Evolutionary conservation across 2,329 filamentous ascomycete species (phyloP), one percentile per base, ranked within the genome.

Genomic region (Colletotrichum viniferum): DNA sequence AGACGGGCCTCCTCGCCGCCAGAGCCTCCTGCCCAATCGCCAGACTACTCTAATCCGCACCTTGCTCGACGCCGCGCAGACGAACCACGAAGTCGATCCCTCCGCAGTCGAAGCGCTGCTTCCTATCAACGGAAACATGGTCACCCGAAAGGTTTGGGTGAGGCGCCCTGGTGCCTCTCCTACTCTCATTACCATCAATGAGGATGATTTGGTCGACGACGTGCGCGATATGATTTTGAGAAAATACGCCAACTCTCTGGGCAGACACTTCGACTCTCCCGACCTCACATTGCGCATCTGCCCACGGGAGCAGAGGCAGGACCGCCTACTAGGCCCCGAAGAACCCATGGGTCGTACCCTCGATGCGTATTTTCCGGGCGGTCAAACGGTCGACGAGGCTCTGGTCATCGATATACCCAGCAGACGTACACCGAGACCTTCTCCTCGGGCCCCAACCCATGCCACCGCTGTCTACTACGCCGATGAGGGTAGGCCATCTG

Each of bases 221-320:
- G 93, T 98, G 77, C 94, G 96, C 79, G 97, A 98, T 79, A 92
- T 95, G 88, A 97, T 98, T 73, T 87, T 98, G 79, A 92, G 92
- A 81, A 98, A 98, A 87, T 99, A 98, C 84, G 92, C 93, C 79
- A 98, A 99, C 85, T 97, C 96, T 16, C 89, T 99, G 30, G 96
- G 96, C 66, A 93, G 93, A 79, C 94, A 91, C 68, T 98, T 96
- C 84, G 97, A 99, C 85, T 90, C 97, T 13, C 97, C 97, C 14
- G 97, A 99, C 83, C 90, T 99, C 73, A 92, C 91, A 13, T 88
- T 98, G 77, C 92, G 94, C 77, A 94, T 98, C 79, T 83, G 90
- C 18, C 91, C 94, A n/a, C 90, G 95, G 71, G 93, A 95, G 79
- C 85, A 90, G 82, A 85, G 87, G 77, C 87, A 81, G 55, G 95